A percentile compares a stretch with the other conserved stretches of the same genome.
Conservation (phyloP, 176 grass and related monocot genomes). For the Olyra latifolia region DNA sequence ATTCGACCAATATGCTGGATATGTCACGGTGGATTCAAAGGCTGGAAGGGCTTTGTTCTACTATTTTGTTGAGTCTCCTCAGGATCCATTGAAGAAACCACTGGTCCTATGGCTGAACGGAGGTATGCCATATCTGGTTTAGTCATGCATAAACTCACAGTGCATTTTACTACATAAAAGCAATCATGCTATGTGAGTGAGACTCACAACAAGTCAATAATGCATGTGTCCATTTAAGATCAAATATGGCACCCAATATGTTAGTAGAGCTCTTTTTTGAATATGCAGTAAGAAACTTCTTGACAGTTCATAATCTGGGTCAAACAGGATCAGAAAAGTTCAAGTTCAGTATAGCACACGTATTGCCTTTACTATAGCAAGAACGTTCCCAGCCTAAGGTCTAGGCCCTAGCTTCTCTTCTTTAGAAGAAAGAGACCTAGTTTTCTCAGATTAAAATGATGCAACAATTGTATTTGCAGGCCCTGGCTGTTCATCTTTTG, state of each 20-base stretch:
- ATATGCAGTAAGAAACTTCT: neutral
- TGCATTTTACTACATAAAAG: constrained; percentile 17
- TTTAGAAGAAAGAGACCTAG: neutral
- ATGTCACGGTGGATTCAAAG: constrained; percentile 59
- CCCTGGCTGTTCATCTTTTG: constrained; percentile 73
- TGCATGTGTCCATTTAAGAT: neutral
- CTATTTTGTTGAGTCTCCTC: constrained; percentile 66
- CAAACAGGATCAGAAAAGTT: neutral
- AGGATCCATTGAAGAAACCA: constrained; percentile 45
- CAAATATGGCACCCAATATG: constrained; percentile 6
- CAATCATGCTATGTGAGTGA: neutral
- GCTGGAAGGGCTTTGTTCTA: constrained; percentile 72
- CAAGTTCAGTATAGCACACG: neutral
- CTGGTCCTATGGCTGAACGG: constrained; percentile 82
- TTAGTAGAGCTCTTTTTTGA: neutral
- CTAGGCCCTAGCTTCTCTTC: neutral
- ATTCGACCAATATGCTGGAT: constrained; percentile 71
- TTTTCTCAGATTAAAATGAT: constrained; percentile 12
- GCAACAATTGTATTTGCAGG: constrained; percentile 37
- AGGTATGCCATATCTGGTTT: constrained; percentile 35
- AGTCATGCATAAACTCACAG: neutral
- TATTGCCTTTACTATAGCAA: neutral
- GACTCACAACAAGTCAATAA: neutral
- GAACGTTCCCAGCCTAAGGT: neutral
- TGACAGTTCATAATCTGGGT: neutral